Evolutionary conservation across 441 rosid species (phyloP).

Genomic region (Pelargonium myrrhifolium): DNA sequence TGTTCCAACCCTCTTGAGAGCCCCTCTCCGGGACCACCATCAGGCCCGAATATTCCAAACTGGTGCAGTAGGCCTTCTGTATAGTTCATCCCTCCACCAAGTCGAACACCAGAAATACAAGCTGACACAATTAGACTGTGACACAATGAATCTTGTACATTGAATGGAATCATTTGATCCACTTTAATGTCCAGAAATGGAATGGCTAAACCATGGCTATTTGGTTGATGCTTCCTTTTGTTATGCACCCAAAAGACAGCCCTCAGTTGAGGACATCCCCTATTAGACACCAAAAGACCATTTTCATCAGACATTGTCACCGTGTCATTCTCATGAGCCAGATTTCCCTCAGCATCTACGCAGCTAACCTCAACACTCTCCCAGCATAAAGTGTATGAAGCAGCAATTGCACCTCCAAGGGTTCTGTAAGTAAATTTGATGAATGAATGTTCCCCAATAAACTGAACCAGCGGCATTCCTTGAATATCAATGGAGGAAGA

Average conservation of each 20-base stretch:
- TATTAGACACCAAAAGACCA: slow-evolving; percentile 32
- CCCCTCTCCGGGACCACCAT: slow-evolving; percentile 91
- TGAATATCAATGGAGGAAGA: slow-evolving; percentile 47
- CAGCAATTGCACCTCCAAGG: slow-evolving; percentile 93
- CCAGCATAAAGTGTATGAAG: slow-evolving; percentile 71
- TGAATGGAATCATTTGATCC: slow-evolving; percentile 79
- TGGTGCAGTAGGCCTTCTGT: slow-evolving; percentile 50
- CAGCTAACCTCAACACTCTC: slow-evolving; percentile 77
- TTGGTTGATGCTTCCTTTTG: slow-evolving; percentile 34
- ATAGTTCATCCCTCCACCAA: slow-evolving; percentile 89
- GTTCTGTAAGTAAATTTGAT: slow-evolving; percentile 87
- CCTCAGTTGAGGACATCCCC: slow-evolving; percentile 50
- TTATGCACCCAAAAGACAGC: slow-evolving; percentile 88
- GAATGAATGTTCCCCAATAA: slow-evolving; percentile 65
- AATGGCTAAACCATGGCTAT: slow-evolving; percentile 28
- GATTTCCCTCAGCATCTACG: slow-evolving; percentile 57
- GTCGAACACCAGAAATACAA: slow-evolving; percentile 66
- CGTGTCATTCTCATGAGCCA: slow-evolving; percentile 31
- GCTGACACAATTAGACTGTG: slow-evolving; percentile 73
- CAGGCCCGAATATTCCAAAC: slow-evolving; percentile 68
- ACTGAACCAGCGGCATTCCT: slow-evolving; percentile 82
- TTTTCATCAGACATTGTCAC: slow-evolving; percentile 25
- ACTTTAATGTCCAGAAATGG: slow-evolving; percentile 76
- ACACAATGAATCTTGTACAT: slow-evolving; percentile 71
- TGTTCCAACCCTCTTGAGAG: slow-evolving; percentile 73